Evolutionary conservation across 2,329 filamentous ascomycete genomes (phyloP), one percentile per base, ranked within the genome.

Genomic region (Sporothrix humicola): DNA sequence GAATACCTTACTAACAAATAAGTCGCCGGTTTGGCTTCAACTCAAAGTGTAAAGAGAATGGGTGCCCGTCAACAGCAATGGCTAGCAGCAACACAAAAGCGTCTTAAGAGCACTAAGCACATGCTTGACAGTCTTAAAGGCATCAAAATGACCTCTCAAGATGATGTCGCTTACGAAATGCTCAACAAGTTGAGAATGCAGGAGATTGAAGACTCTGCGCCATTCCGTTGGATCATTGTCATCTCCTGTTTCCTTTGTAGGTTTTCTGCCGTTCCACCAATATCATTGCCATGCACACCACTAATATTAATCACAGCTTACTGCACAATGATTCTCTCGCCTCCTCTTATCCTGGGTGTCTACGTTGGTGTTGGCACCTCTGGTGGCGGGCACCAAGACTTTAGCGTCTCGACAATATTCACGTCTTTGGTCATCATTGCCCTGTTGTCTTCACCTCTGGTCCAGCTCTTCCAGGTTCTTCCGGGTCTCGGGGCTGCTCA

Each of bases 361-460:
- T 66, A 66, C 23, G 63, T 50, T 7, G 63, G 63, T 17, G 20
- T 66, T 66, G 63, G 44, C 7, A 44, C 46, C 8, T 17, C 66
- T 6, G 66, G 48, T 13, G 46, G 66, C 26, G 13, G 26, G 2
- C 17, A 37, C 26, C 31, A 69, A 20, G 66, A 69, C 23, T 69
- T 69, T 42, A 69, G 48, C 17, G 17, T 69, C 20, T 69, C 66
- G 23, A 69, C 46, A 26, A 69, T 69, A 42, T 73, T 48, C 42
- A 86, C 85, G 69, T 82, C 82, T 0, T 80, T 80, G 0, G 74
- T 85, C 0, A 74, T 84, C 9, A 79, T 82, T 46, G 79, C 80
- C 0, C 77, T 85, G 0, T 74, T 84, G 0, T 82, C 83, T 0
- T 83, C 84, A 73, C 74, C 81, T 0, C 66, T 75, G 0, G 65